phyloP scores from a whole-genome alignment of 768 basidiomycete species.

The Tricholoma saponaceum region DNA sequence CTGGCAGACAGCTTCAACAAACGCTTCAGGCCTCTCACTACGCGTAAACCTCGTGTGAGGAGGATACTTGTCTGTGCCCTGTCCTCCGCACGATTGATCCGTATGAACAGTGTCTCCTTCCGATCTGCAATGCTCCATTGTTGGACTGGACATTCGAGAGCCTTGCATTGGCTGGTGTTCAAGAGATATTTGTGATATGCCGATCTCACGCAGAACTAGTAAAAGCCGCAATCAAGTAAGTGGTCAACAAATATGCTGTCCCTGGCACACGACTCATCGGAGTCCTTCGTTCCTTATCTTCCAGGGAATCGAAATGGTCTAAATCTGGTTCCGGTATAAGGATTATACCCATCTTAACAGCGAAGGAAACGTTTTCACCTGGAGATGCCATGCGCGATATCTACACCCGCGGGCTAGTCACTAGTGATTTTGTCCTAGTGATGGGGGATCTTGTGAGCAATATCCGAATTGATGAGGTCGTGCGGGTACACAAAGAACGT shows the following conservation, averaged over 20 bases:
- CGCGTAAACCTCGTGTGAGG: constrained; percentile 80
- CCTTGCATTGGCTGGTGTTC: constrained; percentile 90
- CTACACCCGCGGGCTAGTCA: constrained; percentile 87
- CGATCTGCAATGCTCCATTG: constrained; percentile 89
- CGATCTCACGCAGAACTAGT: constrained; percentile 87
- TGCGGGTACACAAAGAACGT: constrained; percentile 84
- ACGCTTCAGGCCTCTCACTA: constrained; percentile 87
- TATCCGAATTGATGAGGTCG: constrained; percentile 84
- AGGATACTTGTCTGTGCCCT: constrained; percentile 3
- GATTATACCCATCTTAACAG: constrained; percentile 81
- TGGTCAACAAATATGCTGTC: constrained; percentile 7
- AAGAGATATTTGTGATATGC: constrained; percentile 94
- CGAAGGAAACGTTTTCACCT: constrained; percentile 82
- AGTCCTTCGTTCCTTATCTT: constrained; percentile 8
- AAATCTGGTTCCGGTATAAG: constrained; percentile 73
- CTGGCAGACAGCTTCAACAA: constrained; percentile 97
- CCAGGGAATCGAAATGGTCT: constrained; percentile 82
- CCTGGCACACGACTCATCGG: constrained; percentile 11
- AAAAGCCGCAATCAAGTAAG: constrained; percentile 80
- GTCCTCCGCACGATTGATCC: constrained; percentile 7
- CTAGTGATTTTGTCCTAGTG: constrained; percentile 87
- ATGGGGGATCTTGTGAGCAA: constrained; percentile 93
- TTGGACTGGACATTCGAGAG: constrained; percentile 97
- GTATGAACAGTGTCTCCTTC: constrained; percentile 72
- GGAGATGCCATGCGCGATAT: constrained; percentile 94